A percentile compares a stretch with the other conserved stretches of the same genome.
phyloP scores from a whole-genome alignment of 352 stramenopile genomes.

The Aphanomyces astaci region DNA sequence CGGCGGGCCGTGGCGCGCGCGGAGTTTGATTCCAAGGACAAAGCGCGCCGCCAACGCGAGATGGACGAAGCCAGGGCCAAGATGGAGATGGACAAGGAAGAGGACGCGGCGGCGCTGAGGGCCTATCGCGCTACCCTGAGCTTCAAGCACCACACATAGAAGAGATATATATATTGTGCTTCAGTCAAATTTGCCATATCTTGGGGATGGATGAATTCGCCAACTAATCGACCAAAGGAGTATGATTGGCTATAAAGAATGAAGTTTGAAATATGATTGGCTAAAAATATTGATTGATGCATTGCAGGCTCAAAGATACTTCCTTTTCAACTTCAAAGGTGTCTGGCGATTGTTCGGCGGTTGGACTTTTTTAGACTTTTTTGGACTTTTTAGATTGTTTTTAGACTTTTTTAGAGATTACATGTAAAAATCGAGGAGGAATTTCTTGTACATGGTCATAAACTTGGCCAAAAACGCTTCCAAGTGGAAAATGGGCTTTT shows the following conservation, averaged over 20 bases:
- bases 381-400: too few species aligned
- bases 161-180: not conserved
- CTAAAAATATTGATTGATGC: too few species aligned
- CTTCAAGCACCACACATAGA: not conserved
- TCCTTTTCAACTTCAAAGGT: too few species aligned
- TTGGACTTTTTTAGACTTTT: too few species aligned
- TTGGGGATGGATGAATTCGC: not conserved
- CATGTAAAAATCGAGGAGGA: conserved; percentile 92
- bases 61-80: not conserved
- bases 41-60: not conserved
- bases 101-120: not conserved
- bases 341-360: too few species aligned
- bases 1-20: conserved; percentile 5
- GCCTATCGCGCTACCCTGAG: not conserved
- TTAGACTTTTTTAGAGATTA: too few species aligned
- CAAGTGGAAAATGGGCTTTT: conserved; percentile 99
- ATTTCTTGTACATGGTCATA: conserved; percentile 99
- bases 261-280: too few species aligned
- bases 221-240: too few species aligned
- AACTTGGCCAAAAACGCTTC: conserved; percentile 99
- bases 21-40: conserved; percentile 11
- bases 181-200: not conserved
- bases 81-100: not conserved
- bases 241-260: too few species aligned
- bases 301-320: too few species aligned